These are phyloP conservation scores for Lachancea dasiensis DNA, from an alignment of 805 yeast genomes.

Conservation along the genomic window DNA sequence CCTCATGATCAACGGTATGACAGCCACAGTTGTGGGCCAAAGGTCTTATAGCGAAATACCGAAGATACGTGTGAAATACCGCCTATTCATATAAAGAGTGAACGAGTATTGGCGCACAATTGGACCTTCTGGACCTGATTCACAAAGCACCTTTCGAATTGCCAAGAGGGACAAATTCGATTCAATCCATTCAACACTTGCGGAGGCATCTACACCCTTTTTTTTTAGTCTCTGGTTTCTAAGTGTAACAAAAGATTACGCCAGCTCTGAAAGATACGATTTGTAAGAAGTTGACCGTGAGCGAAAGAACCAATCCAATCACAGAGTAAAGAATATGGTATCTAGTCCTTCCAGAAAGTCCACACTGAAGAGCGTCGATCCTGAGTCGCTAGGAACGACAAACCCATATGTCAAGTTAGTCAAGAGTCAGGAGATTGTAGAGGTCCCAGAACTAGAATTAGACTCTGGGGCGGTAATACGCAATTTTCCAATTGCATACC, in stretches of 20 bases:
- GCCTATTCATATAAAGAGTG: no score
- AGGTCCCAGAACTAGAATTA: conserved; percentile 63
- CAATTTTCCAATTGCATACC: conserved; percentile 88
- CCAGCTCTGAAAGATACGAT: neutral
- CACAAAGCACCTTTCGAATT: no score
- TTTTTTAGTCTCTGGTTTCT: no score
- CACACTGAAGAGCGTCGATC: conserved; percentile 20
- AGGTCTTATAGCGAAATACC: no score
- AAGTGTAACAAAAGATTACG: no score
- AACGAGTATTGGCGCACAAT: no score
- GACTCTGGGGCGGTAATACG: conserved; percentile 73
- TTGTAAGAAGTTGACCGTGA: neutral
- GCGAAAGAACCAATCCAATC: neutral
- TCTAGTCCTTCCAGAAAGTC: conserved; percentile 1
- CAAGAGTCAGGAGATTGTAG: conserved; percentile 68
- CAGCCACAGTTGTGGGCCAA: conserved; percentile 8
- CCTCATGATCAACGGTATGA: neutral
- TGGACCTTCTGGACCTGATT: no score
- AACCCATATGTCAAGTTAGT: conserved; percentile 72
- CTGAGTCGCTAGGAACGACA: conserved; percentile 16
- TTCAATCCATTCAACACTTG: no score
- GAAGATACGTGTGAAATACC: no score
- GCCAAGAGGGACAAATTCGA: no score
- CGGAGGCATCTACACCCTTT: no score
- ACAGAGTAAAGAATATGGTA: neutral